Percentiles rank a stretch among this genome's conserved stretches.
These are phyloP conservation scores for Curvularia spicifera DNA, from an alignment of 2,329 filamentous ascomycete species.

Conservation along the genomic window DNA sequence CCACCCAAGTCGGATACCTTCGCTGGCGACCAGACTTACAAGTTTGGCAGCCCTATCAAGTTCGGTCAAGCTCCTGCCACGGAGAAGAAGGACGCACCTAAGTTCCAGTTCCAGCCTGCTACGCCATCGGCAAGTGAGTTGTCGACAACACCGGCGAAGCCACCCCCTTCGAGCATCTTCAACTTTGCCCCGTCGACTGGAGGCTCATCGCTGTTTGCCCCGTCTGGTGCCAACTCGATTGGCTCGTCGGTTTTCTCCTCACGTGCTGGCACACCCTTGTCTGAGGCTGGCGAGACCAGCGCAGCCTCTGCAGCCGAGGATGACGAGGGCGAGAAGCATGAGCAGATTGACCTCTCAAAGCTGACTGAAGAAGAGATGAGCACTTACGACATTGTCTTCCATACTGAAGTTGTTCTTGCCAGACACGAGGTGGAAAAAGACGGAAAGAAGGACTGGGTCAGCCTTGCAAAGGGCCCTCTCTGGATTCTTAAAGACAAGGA, in stretches of 20 bases:
- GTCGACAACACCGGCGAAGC: conserved; percentile 39
- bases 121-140: conserved; percentile 34
- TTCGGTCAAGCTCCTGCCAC: conserved; percentile 35
- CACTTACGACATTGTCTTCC: conserved; percentile 44
- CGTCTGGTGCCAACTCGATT: conserved; percentile 33
- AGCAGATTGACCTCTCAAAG: conserved; percentile 40
- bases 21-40: conserved; percentile 48
- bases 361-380: conserved; percentile 43
- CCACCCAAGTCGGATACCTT: conserved; percentile 39
- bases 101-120: conserved; percentile 38
- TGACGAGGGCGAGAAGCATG: conserved; percentile 37
- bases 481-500: conserved; percentile 49
- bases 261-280: conserved; percentile 46
- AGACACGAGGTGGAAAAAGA: conserved; percentile 38
- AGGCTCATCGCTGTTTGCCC: conserved; percentile 29
- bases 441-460: conserved; percentile 41
- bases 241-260: conserved; percentile 43
- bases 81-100: conserved; percentile 33
- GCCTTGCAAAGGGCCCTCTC: conserved; percentile 41
- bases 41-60: conserved; percentile 45
- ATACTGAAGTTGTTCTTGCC: conserved; percentile 36
- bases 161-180: conserved; percentile 31
- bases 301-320: conserved; percentile 39
- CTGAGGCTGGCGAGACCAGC: conserved; percentile 40
- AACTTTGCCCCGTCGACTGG: conserved; percentile 29